phyloP scores from a whole-genome alignment of 2,329 filamentous ascomycete species.

The Pestalotiopsis sp. region DNA sequence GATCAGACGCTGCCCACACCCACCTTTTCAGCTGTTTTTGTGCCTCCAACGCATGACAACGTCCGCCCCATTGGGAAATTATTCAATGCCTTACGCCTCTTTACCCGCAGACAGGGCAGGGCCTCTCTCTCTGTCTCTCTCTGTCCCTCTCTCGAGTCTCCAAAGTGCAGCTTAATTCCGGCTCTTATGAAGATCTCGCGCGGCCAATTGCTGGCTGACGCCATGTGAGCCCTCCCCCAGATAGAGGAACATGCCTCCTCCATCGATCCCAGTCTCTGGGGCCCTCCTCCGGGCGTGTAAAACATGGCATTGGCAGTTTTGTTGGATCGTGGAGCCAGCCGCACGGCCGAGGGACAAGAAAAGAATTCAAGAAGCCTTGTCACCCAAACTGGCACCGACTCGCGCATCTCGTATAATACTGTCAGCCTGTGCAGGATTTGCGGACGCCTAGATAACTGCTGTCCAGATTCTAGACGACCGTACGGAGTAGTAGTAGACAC shows the following conservation, averaged over 20 bases:
- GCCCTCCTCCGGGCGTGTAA: not conserved
- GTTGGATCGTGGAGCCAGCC: not conserved
- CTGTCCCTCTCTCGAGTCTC: not conserved
- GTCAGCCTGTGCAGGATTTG: not conserved
- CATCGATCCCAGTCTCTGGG: not conserved
- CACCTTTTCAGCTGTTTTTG: not conserved
- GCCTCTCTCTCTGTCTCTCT: too few species aligned
- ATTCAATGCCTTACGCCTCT: constrained; percentile 34
- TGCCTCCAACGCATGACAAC: constrained; percentile 42
- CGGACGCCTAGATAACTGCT: not conserved
- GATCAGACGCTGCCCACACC: not conserved
- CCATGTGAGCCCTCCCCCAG: constrained; percentile 25
- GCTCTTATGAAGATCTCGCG: constrained; percentile 31
- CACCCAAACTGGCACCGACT: not conserved
- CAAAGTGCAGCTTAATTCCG: constrained; percentile 30
- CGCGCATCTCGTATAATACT: not conserved
- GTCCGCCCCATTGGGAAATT: constrained; percentile 48
- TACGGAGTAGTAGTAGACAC: not conserved
- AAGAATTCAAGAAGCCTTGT: not conserved
- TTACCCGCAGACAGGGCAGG: constrained; percentile 28
- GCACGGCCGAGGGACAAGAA: not conserved
- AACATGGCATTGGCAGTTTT: not conserved
- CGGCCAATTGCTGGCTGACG: constrained; percentile 32
- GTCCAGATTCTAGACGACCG: not conserved
- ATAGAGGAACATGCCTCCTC: not conserved